Evolutionary conservation across 208 protist genomes (phyloP).

Genomic region (Histomonas meleagridis): DNA sequence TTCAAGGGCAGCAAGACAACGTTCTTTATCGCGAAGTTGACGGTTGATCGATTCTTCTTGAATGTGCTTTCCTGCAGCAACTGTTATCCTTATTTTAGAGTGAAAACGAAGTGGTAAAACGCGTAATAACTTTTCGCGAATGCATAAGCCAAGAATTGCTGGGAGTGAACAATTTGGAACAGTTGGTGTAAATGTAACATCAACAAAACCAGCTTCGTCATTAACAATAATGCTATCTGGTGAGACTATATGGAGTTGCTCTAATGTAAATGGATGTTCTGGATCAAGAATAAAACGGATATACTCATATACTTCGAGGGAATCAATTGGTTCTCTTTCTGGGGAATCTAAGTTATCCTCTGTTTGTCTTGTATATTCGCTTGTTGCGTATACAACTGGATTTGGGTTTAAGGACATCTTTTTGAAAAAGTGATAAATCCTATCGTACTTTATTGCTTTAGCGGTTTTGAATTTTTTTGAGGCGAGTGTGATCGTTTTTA

Average conservation of each 20-base stretch:
- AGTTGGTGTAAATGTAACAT: slow-evolving; percentile 35
- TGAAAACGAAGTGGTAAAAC: slow-evolving; percentile 14
- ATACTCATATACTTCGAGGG: slow-evolving; percentile 16
- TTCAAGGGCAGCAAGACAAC: background rate
- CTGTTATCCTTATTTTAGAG: background rate
- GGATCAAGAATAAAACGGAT: slow-evolving; percentile 4
- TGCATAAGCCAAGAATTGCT: slow-evolving; percentile 23
- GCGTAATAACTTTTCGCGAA: background rate
- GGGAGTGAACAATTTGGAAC: slow-evolving; percentile 35
- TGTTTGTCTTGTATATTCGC: background rate
- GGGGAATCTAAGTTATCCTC: background rate
- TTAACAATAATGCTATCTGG: slow-evolving; percentile 11
- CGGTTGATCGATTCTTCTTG: slow-evolving; percentile 22
- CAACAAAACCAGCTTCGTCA: background rate
- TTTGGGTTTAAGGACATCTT: slow-evolving; percentile 10
- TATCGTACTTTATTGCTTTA: too few species aligned
- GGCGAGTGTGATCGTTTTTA: too few species aligned
- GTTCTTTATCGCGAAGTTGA: slow-evolving; percentile 31
- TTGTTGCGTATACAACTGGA: background rate
- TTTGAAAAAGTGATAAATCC: too few species aligned
- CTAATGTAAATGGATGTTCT: slow-evolving; percentile 32
- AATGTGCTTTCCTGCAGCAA: background rate
- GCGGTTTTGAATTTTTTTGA: too few species aligned
- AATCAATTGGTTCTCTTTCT: background rate
- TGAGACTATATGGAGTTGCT: slow-evolving; percentile 20